These are phyloP conservation scores for Diplodia seriata DNA, from an alignment of 2,329 filamentous ascomycete genomes.

Conservation along the genomic window DNA sequence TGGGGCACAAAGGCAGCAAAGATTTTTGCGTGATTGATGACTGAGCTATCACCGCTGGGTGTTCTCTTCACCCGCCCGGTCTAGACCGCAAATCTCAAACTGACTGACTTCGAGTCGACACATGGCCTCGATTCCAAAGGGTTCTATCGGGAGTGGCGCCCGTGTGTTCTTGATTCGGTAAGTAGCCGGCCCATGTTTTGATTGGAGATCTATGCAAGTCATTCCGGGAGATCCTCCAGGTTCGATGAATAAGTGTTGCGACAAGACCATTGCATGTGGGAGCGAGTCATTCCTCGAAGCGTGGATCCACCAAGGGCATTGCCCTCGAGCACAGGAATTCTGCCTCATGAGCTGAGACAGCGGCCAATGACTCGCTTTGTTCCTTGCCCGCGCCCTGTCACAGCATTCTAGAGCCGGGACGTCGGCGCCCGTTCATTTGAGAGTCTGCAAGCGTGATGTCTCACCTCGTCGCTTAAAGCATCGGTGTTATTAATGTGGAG, in stretches of 20 bases:
- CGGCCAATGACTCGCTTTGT: background rate
- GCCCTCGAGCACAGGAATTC: background rate
- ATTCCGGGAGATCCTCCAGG: slow-evolving; percentile 7
- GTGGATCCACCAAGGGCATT: too few relatives aligned
- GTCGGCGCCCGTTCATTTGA: background rate
- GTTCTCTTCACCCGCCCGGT: background rate
- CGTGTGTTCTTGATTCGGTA: background rate
- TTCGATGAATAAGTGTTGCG: background rate
- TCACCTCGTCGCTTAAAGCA: slow-evolving; percentile 1
- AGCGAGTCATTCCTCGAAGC: background rate
- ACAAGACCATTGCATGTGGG: background rate
- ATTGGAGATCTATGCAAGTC: slow-evolving; percentile 11
- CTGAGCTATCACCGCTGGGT: background rate
- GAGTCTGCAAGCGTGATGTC: background rate
- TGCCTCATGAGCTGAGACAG: background rate
- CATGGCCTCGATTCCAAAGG: background rate
- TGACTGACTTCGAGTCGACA: background rate
- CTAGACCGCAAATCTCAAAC: background rate
- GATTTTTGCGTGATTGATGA: slow-evolving; percentile 58
- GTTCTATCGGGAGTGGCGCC: background rate
- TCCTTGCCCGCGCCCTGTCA: background rate
- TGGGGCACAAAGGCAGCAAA: slow-evolving; percentile 85
- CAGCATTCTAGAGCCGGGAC: background rate
- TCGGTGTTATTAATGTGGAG: background rate
- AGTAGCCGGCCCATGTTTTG: background rate